phyloP scores from a whole-genome alignment of 495 filamentous ascomycete species.

The Hypomontagnella submonticulosa region DNA sequence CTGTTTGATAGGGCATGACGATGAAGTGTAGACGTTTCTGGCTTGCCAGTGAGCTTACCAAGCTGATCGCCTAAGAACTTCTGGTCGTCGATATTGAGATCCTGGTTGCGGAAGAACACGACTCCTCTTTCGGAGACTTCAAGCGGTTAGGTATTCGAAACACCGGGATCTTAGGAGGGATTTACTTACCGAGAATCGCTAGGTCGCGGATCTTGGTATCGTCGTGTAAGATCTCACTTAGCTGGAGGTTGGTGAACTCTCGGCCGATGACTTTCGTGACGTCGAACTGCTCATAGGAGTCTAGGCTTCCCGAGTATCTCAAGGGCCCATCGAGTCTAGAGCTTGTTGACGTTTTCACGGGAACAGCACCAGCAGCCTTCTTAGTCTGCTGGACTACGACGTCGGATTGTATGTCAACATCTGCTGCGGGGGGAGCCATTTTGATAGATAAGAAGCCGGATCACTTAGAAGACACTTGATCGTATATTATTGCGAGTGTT shows the following conservation, averaged over 20 bases:
- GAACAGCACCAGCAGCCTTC: slow-evolving; percentile 61
- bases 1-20: slow-evolving; percentile 68
- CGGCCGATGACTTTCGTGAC: slow-evolving; percentile 74
- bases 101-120: slow-evolving; percentile 77
- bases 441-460: neutral
- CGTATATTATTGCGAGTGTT: neutral
- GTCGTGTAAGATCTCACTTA: slow-evolving; percentile 73
- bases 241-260: slow-evolving; percentile 69
- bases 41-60: slow-evolving; percentile 73
- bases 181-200: slow-evolving; percentile 68
- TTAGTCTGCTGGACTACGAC: slow-evolving; percentile 58
- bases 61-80: slow-evolving; percentile 71
- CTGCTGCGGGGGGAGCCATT: slow-evolving; percentile 51
- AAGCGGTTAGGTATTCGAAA: slow-evolving; percentile 35
- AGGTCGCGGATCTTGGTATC: slow-evolving; percentile 74
- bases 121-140: slow-evolving; percentile 79
- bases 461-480: neutral
- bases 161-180: neutral
- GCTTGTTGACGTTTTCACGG: slow-evolving; percentile 76
- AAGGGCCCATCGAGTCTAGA: slow-evolving; percentile 82
- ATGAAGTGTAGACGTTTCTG: slow-evolving; percentile 69
- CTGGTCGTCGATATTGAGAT: slow-evolving; percentile 71
- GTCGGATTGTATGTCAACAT: slow-evolving; percentile 46
- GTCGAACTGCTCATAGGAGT: slow-evolving; percentile 70
- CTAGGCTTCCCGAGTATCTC: slow-evolving; percentile 75